These are phyloP conservation scores for Ophiostoma sp. DNA, from an alignment of 2,329 filamentous ascomycete species.

Conservation along the genomic window DNA sequence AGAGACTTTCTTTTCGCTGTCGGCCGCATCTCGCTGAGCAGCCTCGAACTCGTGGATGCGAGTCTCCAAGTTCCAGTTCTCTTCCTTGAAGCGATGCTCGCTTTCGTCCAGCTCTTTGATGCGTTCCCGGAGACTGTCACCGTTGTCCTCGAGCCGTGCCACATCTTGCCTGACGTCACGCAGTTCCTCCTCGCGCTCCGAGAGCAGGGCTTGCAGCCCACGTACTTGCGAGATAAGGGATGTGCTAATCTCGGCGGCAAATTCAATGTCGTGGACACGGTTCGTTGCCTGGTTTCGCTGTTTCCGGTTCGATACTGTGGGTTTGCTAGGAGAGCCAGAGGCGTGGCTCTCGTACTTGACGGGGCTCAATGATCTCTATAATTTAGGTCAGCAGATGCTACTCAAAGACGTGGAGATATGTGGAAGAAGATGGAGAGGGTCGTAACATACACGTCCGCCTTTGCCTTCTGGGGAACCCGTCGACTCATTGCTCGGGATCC, in stretches of 20 bases:
- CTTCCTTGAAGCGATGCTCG: constrained; percentile 93
- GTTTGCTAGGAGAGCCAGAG: constrained; percentile 80
- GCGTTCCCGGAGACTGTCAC: constrained; percentile 71
- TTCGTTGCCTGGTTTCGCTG: constrained; percentile 84
- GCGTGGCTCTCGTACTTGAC: constrained; percentile 80
- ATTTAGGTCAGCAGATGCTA: constrained; percentile 4
- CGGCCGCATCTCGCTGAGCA: constrained; percentile 66
- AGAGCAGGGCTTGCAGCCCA: constrained; percentile 76
- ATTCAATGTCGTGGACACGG: constrained; percentile 91
- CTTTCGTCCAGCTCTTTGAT: constrained; percentile 83
- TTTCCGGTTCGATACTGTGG: constrained; percentile 79
- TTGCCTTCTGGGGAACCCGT: constrained; percentile 49
- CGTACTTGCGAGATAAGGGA: constrained; percentile 91
- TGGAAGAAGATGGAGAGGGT: not conserved
- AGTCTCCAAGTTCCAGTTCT: constrained; percentile 96
- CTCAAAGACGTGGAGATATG: not conserved
- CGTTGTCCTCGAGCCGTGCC: constrained; percentile 74
- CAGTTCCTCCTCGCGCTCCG: constrained; percentile 81
- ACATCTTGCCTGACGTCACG: constrained; percentile 70
- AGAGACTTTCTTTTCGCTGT: constrained; percentile 76
- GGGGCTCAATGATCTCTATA: constrained; percentile 63
- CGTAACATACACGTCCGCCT: constrained; percentile 47
- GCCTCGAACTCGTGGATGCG: constrained; percentile 78
- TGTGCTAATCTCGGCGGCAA: constrained; percentile 96
- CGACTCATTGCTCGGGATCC: constrained; percentile 65